Evolutionary conservation across 495 filamentous ascomycete species (phyloP).

Genomic region (Sordaria brevicollis): DNA sequence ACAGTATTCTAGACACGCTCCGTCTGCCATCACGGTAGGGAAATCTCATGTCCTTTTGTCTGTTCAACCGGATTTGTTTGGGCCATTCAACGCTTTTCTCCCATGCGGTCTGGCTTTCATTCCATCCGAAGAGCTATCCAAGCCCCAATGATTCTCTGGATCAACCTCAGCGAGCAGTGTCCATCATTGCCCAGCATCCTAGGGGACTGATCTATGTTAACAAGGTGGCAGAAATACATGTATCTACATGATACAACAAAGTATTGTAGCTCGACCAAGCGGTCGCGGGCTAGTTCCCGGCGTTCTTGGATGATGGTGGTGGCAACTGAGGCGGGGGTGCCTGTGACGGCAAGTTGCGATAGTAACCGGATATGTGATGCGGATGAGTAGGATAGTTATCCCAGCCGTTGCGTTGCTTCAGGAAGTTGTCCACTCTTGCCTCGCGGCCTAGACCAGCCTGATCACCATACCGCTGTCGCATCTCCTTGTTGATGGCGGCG

Average conservation of each 20-base stretch:
- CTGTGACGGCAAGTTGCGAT: background rate
- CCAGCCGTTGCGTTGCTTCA: conserved; percentile 51
- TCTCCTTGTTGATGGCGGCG: conserved; percentile 48
- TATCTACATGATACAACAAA: background rate
- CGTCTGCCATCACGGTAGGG: background rate
- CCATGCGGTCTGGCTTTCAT: conserved; percentile 18
- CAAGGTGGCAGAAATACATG: background rate
- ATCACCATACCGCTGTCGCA: conserved; percentile 46
- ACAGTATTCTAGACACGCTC: background rate
- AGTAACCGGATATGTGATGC: background rate
- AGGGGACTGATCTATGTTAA: background rate
- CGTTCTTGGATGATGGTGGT: background rate
- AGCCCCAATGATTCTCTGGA: background rate
- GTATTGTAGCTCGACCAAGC: background rate
- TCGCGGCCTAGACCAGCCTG: conserved; percentile 42
- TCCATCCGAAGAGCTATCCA: conserved; percentile 9
- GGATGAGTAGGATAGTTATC: conserved; percentile 8
- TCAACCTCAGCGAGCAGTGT: background rate
- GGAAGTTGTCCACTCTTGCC: conserved; percentile 61
- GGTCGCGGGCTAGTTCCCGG: background rate
- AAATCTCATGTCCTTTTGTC: background rate
- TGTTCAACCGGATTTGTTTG: conserved; percentile 3
- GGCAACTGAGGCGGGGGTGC: background rate
- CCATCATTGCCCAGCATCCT: background rate
- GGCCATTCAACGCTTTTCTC: conserved; percentile 5